Evolutionary conservation across 2,329 filamentous ascomycete genomes (phyloP), one percentile per base, ranked within the genome.

Genomic region (Pseudonectria foliicola): DNA sequence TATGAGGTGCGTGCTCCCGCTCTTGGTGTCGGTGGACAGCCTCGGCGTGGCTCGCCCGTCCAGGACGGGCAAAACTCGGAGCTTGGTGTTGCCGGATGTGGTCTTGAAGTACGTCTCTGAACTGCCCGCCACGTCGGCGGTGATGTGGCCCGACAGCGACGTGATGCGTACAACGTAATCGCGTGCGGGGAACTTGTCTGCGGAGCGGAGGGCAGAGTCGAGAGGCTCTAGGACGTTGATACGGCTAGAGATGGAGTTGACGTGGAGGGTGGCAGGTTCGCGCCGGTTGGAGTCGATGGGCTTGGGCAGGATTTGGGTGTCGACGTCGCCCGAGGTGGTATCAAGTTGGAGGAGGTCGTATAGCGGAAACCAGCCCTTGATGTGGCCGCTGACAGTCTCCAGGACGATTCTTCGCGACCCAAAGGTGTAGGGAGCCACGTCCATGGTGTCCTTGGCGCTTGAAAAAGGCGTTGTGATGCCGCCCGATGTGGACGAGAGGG

Each of bases 341-440:
- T 54, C 44, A n/a, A 75, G 50, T 13, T 57, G 54, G 10, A 77
- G 61, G 21, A 62, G 52, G 45, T 74, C 68, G 48, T 66, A 69
- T 2, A 76, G 56, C 1, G 72, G 68, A 58, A 68, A 75, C 50
- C 61, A 63, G 21, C 73, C 73, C 11, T 40, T 39, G 41, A 77
- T 63, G 11, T 52, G 32, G 7, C 67, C 68, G 2, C 67, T 62
- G 3, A 62, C 60, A 13, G 70, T 68, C 16, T 50, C 44, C 11
- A 69, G 57, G 18, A 57, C 49, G 36, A 70, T 63, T 32, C 60
- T 46, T 23, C 67, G 61, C 1, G 66, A 65, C 35, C 63, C 52
- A 29, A 76, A 53, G 6, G 45, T 42, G 50, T 68, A 73, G 1
- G 62, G 55, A 7, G 49, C 40, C 10, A 50, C 35, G 12, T 27